Evolutionary conservation across 495 filamentous ascomycete species (phyloP).

Genomic region (Hypoxylon subgilvum): DNA sequence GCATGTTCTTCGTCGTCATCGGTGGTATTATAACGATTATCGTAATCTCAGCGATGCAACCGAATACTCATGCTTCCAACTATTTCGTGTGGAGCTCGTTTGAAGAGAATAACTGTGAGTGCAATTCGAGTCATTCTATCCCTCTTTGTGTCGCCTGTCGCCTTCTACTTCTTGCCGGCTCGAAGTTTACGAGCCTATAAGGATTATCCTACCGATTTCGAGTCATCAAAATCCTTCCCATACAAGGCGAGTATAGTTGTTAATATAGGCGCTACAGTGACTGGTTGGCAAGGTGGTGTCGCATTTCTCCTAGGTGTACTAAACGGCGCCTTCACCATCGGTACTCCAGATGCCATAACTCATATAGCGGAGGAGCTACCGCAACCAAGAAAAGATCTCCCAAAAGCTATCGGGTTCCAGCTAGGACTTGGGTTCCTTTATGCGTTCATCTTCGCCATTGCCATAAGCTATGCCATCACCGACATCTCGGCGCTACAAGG

Average conservation of each 20-base stretch:
- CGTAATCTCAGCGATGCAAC: constrained; percentile 74
- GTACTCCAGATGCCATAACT: constrained; percentile 75
- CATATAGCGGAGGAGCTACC: constrained; percentile 87
- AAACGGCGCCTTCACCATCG: constrained; percentile 85
- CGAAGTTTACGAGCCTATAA: neutral
- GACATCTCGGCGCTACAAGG: constrained; percentile 66
- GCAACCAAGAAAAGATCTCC: constrained; percentile 66
- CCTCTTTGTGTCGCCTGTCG: too few relatives aligned
- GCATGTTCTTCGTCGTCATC: constrained; percentile 70
- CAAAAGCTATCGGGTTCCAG: constrained; percentile 66
- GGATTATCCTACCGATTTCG: neutral
- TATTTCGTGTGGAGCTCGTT: constrained; percentile 64
- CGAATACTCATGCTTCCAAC: constrained; percentile 62
- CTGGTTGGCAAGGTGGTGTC: constrained; percentile 73
- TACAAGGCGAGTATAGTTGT: neutral
- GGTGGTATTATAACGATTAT: constrained; percentile 75
- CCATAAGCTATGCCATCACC: constrained; percentile 73
- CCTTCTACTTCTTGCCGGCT: too few relatives aligned
- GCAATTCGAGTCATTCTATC: neutral
- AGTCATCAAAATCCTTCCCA: too few relatives aligned
- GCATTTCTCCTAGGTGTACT: constrained; percentile 82
- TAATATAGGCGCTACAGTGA: constrained; percentile 40
- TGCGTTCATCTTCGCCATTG: constrained; percentile 77
- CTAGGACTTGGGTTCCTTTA: constrained; percentile 65
- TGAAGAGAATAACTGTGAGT: constrained; percentile 61